Conservation (phyloP, 371 early-diverging fungal species). For the Zychaea mexicana region DNA sequence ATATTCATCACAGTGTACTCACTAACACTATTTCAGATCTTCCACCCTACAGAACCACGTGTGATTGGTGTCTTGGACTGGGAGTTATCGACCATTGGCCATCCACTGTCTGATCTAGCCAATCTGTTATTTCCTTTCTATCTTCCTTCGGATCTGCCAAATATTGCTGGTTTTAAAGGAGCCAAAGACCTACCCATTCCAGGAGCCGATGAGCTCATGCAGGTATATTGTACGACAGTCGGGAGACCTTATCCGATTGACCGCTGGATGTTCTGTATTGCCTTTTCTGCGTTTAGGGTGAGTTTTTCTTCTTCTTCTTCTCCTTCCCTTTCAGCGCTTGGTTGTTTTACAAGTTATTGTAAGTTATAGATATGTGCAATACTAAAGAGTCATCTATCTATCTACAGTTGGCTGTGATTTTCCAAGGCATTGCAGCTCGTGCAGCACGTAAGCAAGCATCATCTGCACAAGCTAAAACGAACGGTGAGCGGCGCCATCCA, state of each 20-base stretch:
- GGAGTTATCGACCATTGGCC: conserved; percentile 94
- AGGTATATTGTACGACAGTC: conserved; percentile 61
- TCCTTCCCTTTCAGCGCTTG: background rate
- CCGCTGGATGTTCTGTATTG: conserved; percentile 54
- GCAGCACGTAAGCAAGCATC: conserved; percentile 84
- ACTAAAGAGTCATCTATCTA: too few relatives aligned
- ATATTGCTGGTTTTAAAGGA: conserved; percentile 41
- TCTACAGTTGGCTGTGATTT: conserved; percentile 68
- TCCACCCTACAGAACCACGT: conserved; percentile 75
- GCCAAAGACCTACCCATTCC: conserved; percentile 62
- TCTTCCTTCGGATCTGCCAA: conserved; percentile 27
- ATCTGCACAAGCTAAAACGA: conserved; percentile 66
- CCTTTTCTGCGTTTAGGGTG: conserved; percentile 46
- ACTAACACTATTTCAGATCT: conserved; percentile 44
- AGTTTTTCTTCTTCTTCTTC: background rate
- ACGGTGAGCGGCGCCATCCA: conserved; percentile 41
- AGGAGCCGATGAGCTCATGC: conserved; percentile 59
- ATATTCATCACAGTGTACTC: background rate
- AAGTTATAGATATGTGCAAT: too few relatives aligned
- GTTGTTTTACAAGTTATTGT: too few relatives aligned
- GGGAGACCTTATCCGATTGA: conserved; percentile 71
- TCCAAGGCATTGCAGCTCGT: conserved; percentile 87
- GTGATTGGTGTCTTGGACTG: conserved; percentile 93
- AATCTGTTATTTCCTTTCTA: conserved; percentile 82
- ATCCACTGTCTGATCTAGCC: conserved; percentile 90